Base-by-base conservation (phyloP, 345 rosid species). In the Hevea brasiliensis region DNA sequence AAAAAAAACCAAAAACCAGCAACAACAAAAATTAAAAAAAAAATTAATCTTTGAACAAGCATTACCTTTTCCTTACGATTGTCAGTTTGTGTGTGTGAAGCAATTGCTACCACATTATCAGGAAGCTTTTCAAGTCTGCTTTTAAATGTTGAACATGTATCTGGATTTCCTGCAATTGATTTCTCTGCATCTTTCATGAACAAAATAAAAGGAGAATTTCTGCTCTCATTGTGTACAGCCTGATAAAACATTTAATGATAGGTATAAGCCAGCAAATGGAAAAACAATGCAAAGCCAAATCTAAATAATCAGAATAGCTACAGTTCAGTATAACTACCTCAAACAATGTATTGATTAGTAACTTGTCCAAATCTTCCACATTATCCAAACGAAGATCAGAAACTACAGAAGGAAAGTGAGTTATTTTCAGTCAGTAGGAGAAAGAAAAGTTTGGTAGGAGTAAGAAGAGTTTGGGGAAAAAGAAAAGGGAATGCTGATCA, bases 101-200 rank as follows among this genome's bases (percentile, higher is more conserved):
- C 85, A 53, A 94, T 90, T 58, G 85, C 94, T 68, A 93, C 81
- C 41, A 94, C 85, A 79, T 88, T 94, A 72, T 89, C 89, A 53
- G 97, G 94, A 77, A 94, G 96, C 67, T 77, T 79, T 78, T 84
- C 93, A 72, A 94, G 85, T 72, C 70, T 83, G 78, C 85, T 88
- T 80, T 92, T 87, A 68, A 92, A 90, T 41, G 90, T 69, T 29
- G 90, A 63, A 73, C 83, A 87, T 60, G 87, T 79, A 70, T 92
- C 92, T 6, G 86, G 81, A 77, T 89, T 89, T 72, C 94, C 93
- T 26, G 81, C 91, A 82, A 88, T 77, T 77, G 90, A 89, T 86
- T 94, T 90, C 89, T 94, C 97, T 65, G 88, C 89, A 78, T 94
- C 97, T 89, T 90, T 94, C 93, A 90, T 65, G 58, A 90, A 94